phyloP scores from a whole-genome alignment of 805 yeast genomes.

The Wickerhamiella sergipiensis region DNA sequence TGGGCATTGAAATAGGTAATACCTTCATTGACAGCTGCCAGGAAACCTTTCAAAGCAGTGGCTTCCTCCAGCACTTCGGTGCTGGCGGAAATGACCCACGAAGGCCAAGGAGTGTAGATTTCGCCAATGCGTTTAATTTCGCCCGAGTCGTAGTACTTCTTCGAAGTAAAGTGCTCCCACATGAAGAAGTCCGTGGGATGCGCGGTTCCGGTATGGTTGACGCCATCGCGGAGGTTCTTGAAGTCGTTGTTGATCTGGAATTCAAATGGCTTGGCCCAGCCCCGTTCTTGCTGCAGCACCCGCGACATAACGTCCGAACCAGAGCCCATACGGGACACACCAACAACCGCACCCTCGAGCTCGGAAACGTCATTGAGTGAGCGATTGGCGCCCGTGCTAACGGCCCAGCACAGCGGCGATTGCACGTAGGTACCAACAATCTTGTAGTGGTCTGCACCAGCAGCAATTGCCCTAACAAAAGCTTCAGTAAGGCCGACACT shows the following conservation, averaged over 20 bases:
- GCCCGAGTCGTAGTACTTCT: conserved; percentile 62
- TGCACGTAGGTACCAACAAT: conserved; percentile 72
- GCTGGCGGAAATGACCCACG: conserved; percentile 67
- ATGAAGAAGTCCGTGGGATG: conserved; percentile 64
- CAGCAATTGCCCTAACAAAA: conserved; percentile 68
- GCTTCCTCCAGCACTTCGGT: conserved; percentile 26
- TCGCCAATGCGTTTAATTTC: conserved; percentile 78
- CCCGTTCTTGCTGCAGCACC: conserved; percentile 54
- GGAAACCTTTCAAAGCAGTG: conserved; percentile 28
- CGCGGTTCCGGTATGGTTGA: conserved; percentile 39
- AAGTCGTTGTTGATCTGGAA: conserved; percentile 55
- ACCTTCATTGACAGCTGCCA: conserved; percentile 50
- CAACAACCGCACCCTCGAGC: conserved; percentile 50
- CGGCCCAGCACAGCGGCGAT: conserved; percentile 83
- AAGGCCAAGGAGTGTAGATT: conserved; percentile 93
- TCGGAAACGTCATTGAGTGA: conserved; percentile 29
- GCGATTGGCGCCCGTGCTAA: conserved; percentile 59
- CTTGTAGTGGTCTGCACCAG: conserved; percentile 50
- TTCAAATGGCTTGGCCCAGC: conserved; percentile 31
- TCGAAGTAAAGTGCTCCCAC: conserved; percentile 93
- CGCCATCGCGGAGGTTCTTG: conserved; percentile 65
- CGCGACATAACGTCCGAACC: conserved; percentile 88
- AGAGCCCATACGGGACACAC: conserved; percentile 77
- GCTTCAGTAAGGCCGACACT: conserved; percentile 90
- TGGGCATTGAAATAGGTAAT: conserved; percentile 48